phyloP scores from a whole-genome alignment of 2,329 filamentous ascomycete genomes.

The Cytospora leucostoma region DNA sequence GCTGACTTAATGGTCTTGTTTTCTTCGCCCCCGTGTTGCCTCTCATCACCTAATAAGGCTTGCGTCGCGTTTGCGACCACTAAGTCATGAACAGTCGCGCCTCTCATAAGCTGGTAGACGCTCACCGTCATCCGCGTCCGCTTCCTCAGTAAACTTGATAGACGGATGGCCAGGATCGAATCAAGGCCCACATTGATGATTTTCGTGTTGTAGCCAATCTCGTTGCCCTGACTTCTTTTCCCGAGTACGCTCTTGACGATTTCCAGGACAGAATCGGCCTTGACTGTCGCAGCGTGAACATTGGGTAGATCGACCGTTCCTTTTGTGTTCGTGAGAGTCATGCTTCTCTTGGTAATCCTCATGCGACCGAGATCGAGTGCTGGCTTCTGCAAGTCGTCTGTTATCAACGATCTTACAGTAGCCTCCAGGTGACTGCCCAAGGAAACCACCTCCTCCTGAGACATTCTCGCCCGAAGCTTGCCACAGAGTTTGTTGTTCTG shows the following conservation, averaged over 20 bases:
- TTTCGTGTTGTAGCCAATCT: slow-evolving; percentile 27
- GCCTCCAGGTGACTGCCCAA: slow-evolving; percentile 26
- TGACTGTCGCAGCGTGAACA: not conserved
- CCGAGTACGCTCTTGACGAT: slow-evolving; percentile 29
- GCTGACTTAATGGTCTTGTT: not conserved
- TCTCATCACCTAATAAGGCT: not conserved
- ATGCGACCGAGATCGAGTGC: slow-evolving; percentile 9
- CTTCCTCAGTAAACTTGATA: slow-evolving; percentile 30
- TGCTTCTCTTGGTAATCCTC: not conserved
- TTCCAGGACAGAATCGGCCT: slow-evolving; percentile 25
- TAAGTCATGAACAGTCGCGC: slow-evolving; percentile 29
- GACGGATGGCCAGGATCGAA: slow-evolving; percentile 32
- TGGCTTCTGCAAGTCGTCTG: slow-evolving; percentile 9
- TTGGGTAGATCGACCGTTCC: not conserved
- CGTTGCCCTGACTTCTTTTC: slow-evolving; percentile 18
- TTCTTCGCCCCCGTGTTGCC: not conserved
- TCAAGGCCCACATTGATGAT: slow-evolving; percentile 32
- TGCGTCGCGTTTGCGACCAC: slow-evolving; percentile 9
- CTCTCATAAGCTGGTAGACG: slow-evolving; percentile 31
- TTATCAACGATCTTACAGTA: slow-evolving; percentile 5
- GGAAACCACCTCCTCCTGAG: not conserved
- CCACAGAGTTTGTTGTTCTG: slow-evolving; percentile 28
- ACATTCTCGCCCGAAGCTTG: slow-evolving; percentile 29
- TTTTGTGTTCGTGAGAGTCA: not conserved
- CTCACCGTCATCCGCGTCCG: slow-evolving; percentile 29